Conservation (phyloP, 2,329 filamentous ascomycete genomes). For the Curvularia verruculosa region DNA sequence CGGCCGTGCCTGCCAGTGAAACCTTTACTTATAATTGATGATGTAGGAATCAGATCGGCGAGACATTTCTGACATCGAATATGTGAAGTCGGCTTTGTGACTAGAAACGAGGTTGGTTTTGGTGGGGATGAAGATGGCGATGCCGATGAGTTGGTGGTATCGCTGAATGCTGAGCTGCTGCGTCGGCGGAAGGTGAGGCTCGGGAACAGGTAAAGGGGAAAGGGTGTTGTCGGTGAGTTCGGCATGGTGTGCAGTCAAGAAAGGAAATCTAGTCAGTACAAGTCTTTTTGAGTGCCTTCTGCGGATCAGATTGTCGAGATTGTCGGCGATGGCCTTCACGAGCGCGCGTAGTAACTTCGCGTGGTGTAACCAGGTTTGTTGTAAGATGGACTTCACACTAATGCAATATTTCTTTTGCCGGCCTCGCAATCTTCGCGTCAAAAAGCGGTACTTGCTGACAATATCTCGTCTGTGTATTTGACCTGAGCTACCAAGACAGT, state of each 20-base stretch:
- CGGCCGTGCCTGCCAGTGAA: constrained; percentile 70
- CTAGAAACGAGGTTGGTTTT: constrained; percentile 34
- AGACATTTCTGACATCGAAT: constrained; percentile 66
- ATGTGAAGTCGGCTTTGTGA: constrained; percentile 55
- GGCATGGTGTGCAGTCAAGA: constrained; percentile 10
- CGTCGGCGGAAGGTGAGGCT: constrained; percentile 49
- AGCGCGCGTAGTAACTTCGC: background rate
- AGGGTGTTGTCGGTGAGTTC: constrained; percentile 47
- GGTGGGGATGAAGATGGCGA: constrained; percentile 35
- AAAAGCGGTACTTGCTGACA: background rate
- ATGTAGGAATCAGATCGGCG: constrained; percentile 63
- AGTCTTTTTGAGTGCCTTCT: background rate
- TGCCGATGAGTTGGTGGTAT: constrained; percentile 27
- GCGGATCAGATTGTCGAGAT: background rate
- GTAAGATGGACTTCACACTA: background rate
- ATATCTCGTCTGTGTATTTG: background rate
- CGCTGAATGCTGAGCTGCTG: constrained; percentile 49
- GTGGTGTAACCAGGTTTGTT: background rate
- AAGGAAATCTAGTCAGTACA: background rate
- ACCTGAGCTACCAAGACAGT: background rate
- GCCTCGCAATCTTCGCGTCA: background rate
- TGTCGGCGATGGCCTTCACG: background rate
- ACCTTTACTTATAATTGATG: constrained; percentile 67
- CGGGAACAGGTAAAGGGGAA: constrained; percentile 49
- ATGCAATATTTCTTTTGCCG: background rate